phyloP scores from a whole-genome alignment of 345 rosid species.

The Pistacia vera region DNA sequence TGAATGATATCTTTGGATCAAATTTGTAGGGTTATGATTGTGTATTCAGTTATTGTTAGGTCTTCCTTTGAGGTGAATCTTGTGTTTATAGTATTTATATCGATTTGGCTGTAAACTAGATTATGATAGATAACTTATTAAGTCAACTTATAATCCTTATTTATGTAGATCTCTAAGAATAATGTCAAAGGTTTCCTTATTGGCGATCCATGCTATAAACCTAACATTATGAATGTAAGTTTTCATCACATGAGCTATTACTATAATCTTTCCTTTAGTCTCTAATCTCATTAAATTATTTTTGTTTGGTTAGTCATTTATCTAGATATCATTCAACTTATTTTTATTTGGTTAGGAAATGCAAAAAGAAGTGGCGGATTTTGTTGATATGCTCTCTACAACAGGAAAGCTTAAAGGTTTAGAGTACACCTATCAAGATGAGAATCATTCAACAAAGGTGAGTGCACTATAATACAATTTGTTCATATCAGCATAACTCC shows the following conservation, averaged over 20 bases:
- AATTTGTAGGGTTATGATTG: neutral
- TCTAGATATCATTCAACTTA: no score
- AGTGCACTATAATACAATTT: neutral
- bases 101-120: no score
- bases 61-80: no score
- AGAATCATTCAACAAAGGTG: constrained; percentile 77
- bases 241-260: constrained; percentile 9
- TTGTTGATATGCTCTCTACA: constrained; percentile 60
- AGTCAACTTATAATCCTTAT: neutral
- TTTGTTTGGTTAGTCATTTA: neutral
- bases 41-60: no score
- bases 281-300: constrained; percentile 3
- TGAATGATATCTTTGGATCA: neutral
- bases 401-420: constrained; percentile 62
- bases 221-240: constrained; percentile 13
- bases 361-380: constrained; percentile 41
- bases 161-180: constrained; percentile 62
- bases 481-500: no score
- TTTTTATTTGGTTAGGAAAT: constrained; percentile 42
- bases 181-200: constrained; percentile 47
- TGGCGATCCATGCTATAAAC: no score
- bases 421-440: constrained; percentile 75
- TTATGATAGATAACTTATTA: no score
- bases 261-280: constrained; percentile 6
- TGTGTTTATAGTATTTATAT: no score